Evolutionary conservation across 2,329 filamentous ascomycete species (phyloP).

Genomic region (Scedosporium minutisporum): DNA sequence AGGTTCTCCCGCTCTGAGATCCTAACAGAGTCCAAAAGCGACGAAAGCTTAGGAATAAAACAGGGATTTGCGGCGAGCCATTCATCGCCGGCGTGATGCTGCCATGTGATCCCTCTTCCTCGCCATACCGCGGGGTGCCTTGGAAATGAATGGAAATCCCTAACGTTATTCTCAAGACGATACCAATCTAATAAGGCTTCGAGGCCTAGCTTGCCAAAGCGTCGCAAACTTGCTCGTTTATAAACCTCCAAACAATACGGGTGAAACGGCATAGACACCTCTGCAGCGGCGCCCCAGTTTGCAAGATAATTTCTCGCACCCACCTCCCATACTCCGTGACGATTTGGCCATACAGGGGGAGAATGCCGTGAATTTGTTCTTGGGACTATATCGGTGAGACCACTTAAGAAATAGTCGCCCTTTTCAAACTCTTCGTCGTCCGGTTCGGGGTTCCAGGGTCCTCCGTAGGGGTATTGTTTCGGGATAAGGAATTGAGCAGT

Average conservation of each 20-base stretch:
- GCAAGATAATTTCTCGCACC: neutral
- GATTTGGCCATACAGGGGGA: neutral
- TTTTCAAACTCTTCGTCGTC: neutral
- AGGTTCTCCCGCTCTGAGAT: too few species aligned
- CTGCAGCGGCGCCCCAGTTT: too few species aligned
- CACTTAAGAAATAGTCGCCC: neutral
- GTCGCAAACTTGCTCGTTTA: conserved; percentile 14
- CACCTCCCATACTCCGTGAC: neutral
- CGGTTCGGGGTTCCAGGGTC: neutral
- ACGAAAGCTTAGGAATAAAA: neutral
- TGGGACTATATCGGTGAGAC: neutral
- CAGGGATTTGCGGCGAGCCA: neutral
- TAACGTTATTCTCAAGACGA: neutral
- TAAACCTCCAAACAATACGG: conserved; percentile 20
- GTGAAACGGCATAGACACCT: conserved; percentile 16
- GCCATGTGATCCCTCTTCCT: neutral
- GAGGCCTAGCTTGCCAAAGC: conserved; percentile 12
- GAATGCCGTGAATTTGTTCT: too few species aligned
- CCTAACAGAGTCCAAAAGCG: neutral
- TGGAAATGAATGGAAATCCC: neutral
- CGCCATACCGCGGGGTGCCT: neutral
- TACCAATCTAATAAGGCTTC: conserved; percentile 9
- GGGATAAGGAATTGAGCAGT: conserved; percentile 16
- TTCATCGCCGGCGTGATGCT: neutral
- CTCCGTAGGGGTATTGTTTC: conserved; percentile 7